A percentile compares a stretch with the other conserved stretches of the same genome.
Conservation (phyloP, 129 eudicot genomes). For the Arctium lappa region DNA sequence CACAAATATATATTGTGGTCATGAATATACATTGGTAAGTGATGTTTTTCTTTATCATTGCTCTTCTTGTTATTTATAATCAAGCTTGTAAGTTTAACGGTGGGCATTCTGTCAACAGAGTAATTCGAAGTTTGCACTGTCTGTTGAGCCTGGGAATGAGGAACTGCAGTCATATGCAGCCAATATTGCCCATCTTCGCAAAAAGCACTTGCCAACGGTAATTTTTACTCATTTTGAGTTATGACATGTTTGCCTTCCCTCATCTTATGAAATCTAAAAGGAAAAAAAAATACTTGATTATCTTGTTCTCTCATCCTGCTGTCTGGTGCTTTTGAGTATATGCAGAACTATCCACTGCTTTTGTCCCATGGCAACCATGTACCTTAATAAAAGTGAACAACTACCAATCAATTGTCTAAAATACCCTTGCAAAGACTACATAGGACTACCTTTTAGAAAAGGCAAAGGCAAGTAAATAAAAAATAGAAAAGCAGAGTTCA, state of each 20-base stretch:
- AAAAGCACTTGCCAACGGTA: constrained; percentile 93
- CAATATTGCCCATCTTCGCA: constrained; percentile 56
- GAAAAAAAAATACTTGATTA: not conserved
- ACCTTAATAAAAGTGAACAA: not conserved
- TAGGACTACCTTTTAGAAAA: not conserved
- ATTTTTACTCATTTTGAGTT: constrained; percentile 14
- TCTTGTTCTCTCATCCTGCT: not conserved
- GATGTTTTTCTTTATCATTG: constrained; percentile 14
- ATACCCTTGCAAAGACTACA: not conserved
- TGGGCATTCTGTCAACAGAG: constrained; percentile 49
- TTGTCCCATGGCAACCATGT: not conserved
- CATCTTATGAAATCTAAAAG: not conserved
- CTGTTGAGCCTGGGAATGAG: constrained; percentile 78
- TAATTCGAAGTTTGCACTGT: constrained; percentile 89
- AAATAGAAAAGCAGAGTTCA: not conserved
- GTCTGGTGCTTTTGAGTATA: not conserved
- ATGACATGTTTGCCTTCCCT: not conserved
- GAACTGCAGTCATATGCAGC: constrained; percentile 77
- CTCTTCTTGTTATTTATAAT: not conserved
- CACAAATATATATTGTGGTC: constrained; percentile 86
- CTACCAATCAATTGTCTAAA: not conserved
- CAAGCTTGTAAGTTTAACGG: constrained; percentile 5
- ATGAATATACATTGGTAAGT: constrained; percentile 88
- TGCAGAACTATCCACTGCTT: not conserved
- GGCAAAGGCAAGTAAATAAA: not conserved